Conservation (phyloP, 257 asterid genomes). For the Schizonepeta tenuifolia region DNA sequence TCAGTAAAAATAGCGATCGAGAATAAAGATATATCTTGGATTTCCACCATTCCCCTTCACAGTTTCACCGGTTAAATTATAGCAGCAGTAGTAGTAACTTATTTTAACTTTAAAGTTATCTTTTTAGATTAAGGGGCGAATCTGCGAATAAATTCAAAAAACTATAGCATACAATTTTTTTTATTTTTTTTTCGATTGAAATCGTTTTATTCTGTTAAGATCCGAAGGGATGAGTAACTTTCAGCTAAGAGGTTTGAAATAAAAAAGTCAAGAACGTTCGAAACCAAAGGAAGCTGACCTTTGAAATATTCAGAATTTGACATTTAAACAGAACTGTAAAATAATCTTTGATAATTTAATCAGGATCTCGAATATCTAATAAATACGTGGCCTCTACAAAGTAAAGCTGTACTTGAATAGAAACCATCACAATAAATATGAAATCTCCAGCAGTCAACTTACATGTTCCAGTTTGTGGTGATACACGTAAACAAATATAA, state of each 20-base stretch:
- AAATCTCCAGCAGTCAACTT: conserved; percentile 17
- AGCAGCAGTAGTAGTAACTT: too few relatives aligned
- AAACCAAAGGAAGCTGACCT: background rate
- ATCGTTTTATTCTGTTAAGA: background rate
- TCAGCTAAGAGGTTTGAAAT: too few relatives aligned
- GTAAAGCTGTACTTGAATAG: conserved; percentile 5
- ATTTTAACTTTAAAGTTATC: too few relatives aligned
- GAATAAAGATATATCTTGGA: too few relatives aligned
- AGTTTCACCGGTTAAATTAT: too few relatives aligned
- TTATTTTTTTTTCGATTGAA: too few relatives aligned
- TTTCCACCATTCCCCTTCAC: too few relatives aligned
- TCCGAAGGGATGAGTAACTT: background rate
- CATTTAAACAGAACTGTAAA: conserved; percentile 11
- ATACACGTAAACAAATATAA: conserved; percentile 36
- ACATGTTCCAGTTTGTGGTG: conserved; percentile 18
- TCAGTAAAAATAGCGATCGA: too few relatives aligned
- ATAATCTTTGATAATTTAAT: conserved; percentile 8
- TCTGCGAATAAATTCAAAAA: too few relatives aligned
- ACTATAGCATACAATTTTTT: too few relatives aligned
- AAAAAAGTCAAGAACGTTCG: conserved; percentile 1
- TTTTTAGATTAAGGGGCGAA: too few relatives aligned
- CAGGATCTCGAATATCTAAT: conserved; percentile 19
- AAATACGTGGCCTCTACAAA: conserved; percentile 1
- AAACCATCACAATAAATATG: background rate
- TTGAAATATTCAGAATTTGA: conserved; percentile 31